Percentiles rank a stretch among this genome's conserved stretches.
Conservation (phyloP, 768 basidiomycete species). For the Boletus insuetus region DNA sequence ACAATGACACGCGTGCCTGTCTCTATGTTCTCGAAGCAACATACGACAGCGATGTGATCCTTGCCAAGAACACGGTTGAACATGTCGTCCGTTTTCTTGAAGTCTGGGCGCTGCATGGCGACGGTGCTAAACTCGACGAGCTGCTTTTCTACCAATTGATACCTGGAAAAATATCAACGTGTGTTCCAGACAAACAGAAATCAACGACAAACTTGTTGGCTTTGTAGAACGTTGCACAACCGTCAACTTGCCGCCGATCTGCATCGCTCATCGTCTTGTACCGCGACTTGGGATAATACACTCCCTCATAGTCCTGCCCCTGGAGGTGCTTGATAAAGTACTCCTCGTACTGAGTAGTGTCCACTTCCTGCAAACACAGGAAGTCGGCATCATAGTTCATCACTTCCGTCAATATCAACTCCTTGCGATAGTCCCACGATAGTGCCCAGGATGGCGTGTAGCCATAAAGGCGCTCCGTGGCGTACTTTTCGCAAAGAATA, state of each 20-base stretch:
- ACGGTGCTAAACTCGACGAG: conserved; percentile 91
- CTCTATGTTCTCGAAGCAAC: conserved; percentile 80
- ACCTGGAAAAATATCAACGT: conserved; percentile 46
- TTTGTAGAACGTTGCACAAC: conserved; percentile 96
- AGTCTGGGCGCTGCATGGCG: conserved; percentile 90
- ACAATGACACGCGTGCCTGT: conserved; percentile 88
- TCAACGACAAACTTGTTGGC: conserved; percentile 63
- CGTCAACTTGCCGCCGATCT: conserved; percentile 88
- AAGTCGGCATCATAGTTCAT: conserved; percentile 82
- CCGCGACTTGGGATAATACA: conserved; percentile 88
- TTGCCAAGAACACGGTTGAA: conserved; percentile 96
- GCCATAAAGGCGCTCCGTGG: conserved; percentile 86
- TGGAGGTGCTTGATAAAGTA: conserved; percentile 77
- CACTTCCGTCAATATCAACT: conserved; percentile 82
- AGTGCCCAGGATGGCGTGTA: conserved; percentile 98
- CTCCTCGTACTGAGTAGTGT: conserved; percentile 88
- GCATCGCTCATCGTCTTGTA: conserved; percentile 89
- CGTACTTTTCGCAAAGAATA: conserved; percentile 88
- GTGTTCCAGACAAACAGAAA: conserved; percentile 1
- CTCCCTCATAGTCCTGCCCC: conserved; percentile 82
- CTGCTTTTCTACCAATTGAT: conserved; percentile 89
- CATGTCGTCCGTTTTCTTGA: conserved; percentile 99
- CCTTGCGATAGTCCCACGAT: conserved; percentile 92
- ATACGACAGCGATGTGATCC: conserved; percentile 89
- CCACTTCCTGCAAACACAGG: conserved; percentile 94